Conservation (phyloP, 306 rosid species). For the Cajanus cajan region DNA sequence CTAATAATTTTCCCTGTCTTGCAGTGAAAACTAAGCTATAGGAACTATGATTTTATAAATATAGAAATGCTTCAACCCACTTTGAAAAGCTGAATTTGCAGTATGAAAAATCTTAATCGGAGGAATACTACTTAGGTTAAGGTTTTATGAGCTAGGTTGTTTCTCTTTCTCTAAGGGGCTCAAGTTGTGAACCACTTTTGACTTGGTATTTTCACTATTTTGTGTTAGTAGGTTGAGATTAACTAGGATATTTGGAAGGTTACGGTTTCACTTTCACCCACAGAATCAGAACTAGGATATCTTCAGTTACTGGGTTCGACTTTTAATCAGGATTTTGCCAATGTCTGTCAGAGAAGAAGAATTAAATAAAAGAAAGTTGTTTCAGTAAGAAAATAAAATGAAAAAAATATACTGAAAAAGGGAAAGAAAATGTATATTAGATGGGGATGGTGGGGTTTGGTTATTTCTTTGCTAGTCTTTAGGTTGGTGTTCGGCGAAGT, state of each 20-base stretch:
- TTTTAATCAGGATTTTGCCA: neutral
- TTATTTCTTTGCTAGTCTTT: neutral
- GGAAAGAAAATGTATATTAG: neutral
- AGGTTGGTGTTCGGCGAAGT: neutral
- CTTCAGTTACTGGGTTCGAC: neutral
- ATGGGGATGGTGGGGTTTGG: neutral
- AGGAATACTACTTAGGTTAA: neutral
- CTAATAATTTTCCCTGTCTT: too few species aligned
- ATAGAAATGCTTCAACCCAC: neutral
- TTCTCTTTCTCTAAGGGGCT: neutral
- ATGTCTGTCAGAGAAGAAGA: neutral
- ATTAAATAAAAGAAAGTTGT: neutral
- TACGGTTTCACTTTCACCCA: neutral
- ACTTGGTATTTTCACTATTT: neutral
- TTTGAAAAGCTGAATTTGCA: neutral
- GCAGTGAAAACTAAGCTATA: too few species aligned
- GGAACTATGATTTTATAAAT: too few species aligned
- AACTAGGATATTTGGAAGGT: neutral
- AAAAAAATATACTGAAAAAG: neutral
- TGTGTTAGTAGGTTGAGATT: neutral
- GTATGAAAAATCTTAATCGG: neutral
- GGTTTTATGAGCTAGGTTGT: neutral
- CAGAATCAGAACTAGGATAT: neutral
- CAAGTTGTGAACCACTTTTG: neutral
- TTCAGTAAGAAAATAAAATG: neutral